Conservation (phyloP, 2,329 filamentous ascomycete species). For the Neopestalotiopsis sp. region DNA sequence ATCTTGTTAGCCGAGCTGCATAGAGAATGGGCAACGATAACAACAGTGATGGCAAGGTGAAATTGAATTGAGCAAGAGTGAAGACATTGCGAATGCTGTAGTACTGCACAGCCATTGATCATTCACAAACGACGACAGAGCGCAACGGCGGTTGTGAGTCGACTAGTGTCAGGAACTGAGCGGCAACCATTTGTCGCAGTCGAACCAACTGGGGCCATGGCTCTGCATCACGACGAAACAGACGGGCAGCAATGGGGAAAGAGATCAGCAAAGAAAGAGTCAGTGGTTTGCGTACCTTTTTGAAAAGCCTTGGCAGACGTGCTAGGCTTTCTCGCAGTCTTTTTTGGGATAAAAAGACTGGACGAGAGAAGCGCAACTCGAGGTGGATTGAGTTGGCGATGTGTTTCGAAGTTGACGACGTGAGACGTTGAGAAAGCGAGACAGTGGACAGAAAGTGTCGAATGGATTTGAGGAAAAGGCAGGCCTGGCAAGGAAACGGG, state of each 20-base stretch:
- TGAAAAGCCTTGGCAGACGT: conserved; percentile 19
- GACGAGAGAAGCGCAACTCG: conserved; percentile 25
- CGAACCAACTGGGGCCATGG: conserved; percentile 1
- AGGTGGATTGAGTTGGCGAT: conserved; percentile 25
- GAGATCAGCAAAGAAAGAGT: conserved; percentile 13
- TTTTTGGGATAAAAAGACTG: conserved; percentile 23
- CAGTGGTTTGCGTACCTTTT: conserved; percentile 22
- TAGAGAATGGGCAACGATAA: not conserved
- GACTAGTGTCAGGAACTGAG: not conserved
- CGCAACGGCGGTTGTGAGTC: not conserved
- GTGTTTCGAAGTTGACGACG: conserved; percentile 31
- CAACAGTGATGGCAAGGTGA: not conserved
- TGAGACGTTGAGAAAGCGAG: conserved; percentile 27
- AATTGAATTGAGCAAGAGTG: not conserved
- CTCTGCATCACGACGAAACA: conserved; percentile 10
- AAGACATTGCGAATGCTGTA: not conserved
- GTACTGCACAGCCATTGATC: not conserved
- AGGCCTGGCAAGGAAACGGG: not conserved
- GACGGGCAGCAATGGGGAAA: conserved; percentile 12
- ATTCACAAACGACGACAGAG: not conserved
- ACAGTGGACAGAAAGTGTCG: conserved; percentile 25
- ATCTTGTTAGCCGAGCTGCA: conserved; percentile 17
- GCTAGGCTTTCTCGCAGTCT: conserved; percentile 23
- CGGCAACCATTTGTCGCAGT: conserved; percentile 7
- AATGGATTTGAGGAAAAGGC: conserved; percentile 17